A percentile compares a stretch with the other conserved stretches of the same genome.
Conservation (phyloP, 176 grass and related monocot species). For the Triticum timopheevii region DNA sequence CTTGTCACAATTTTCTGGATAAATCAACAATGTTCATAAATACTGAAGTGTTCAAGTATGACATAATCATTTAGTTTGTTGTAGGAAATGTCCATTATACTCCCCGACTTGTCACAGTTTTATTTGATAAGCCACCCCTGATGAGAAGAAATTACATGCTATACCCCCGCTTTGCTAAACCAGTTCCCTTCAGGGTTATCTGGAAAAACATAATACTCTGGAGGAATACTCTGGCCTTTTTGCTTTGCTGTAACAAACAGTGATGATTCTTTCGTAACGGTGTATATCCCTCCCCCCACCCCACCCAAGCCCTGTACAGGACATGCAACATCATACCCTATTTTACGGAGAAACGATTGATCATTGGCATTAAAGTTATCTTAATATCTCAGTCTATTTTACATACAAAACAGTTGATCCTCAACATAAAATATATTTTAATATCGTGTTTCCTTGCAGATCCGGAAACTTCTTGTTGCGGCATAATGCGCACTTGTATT, state of each 20-base stretch:
- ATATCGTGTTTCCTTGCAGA: conserved; percentile 32
- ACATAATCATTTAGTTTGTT: neutral
- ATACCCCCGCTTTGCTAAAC: neutral
- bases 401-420: neutral
- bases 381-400: neutral
- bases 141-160: neutral
- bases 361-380: neutral
- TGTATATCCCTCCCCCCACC: neutral
- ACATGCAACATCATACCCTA: neutral
- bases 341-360: neutral
- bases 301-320: neutral
- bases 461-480: conserved; percentile 63
- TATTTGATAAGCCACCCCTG: neutral
- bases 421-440: neutral
- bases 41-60: neutral
- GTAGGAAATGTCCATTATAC: neutral
- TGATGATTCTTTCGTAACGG: neutral
- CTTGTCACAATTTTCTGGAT: neutral
- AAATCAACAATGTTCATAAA: neutral
- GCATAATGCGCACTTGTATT: conserved; percentile 39
- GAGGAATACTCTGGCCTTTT: neutral
- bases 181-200: neutral
- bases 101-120: neutral
- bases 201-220: neutral
- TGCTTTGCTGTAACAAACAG: neutral